Evolutionary conservation across 1,284 basidiomycete genomes (phyloP), one percentile per base, ranked within the genome.

Genomic region (Ustilago hordei): DNA sequence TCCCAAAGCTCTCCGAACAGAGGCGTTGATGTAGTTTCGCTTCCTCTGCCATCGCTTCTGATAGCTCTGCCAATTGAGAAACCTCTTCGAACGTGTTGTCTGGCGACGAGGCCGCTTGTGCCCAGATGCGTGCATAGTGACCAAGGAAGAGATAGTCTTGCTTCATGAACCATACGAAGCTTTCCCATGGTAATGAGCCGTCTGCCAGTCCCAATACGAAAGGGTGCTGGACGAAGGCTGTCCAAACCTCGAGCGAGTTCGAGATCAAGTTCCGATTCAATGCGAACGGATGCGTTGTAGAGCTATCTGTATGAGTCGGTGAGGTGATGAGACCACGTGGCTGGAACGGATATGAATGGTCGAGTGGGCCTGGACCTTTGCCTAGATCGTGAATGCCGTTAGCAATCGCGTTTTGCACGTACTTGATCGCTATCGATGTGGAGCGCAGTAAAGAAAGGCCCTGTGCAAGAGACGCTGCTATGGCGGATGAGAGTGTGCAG

Each of bases 401-500:
- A 38, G 90, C 89, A 53, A 98, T 95, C 0, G 92, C 94, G 0
- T 89, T 86, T 81, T 95, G 90, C 0, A 93, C 93, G 82, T 93
- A 98, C 8, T 86, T 84, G 1, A 91, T 91, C 0, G 92, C 94
- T 12, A 86, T 83, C 15, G 88, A 85, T 0, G 90, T 89, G 0
- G 93, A 92, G 12, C 91, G 89, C 0, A 87, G 83, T 32, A 93
- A 91, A 91, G 79, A 84, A 79, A 81, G 78, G 41, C 91, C 91
- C 43, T 88, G 87, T 0, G 90, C 91, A 13, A 95, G 87, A 28
- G 89, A 89, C 58, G 91, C 91, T 1, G 92, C 91, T 15, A 97
- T 89, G 0, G 94, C 93, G 0, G 95, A 91, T 45, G 92, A 92
- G 9, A 98, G 88, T 0, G 95, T 98, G 85, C 95, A 98, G 1